Conservation (phyloP, 2,329 filamentous ascomycete species). For the Ascosphaera aggregata region DNA sequence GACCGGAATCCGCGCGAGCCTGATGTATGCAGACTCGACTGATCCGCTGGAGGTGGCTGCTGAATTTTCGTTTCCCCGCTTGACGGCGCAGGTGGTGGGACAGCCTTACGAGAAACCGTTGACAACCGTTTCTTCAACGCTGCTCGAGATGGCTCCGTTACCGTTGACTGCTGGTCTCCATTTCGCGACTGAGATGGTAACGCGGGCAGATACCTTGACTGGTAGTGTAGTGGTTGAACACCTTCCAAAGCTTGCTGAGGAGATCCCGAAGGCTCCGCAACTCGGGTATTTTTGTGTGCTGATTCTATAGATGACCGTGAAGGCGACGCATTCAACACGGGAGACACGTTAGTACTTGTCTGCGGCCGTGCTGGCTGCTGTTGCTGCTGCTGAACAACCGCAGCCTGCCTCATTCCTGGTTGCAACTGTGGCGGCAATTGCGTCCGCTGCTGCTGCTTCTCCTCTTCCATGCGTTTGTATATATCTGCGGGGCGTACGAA, state of each 20-base stretch:
- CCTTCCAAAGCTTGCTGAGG: no score
- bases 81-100: no score
- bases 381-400: not conserved
- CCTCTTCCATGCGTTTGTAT: slow-evolving; percentile 48
- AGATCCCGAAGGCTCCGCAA: slow-evolving; percentile 13
- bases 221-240: no score
- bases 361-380: not conserved
- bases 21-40: slow-evolving; percentile 24
- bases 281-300: slow-evolving; percentile 1
- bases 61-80: no score
- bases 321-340: not conserved
- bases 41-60: slow-evolving; percentile 7
- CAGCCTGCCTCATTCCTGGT: not conserved
- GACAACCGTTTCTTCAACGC: slow-evolving; percentile 2
- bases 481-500: slow-evolving; percentile 57
- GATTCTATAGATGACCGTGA: slow-evolving; percentile 4
- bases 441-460: slow-evolving; percentile 29
- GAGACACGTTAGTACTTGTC: not conserved
- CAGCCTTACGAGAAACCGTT: slow-evolving; percentile 4
- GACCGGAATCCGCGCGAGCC: slow-evolving; percentile 32
- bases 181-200: slow-evolving; percentile 2
- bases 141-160: slow-evolving; percentile 1
- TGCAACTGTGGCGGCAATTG: not conserved
- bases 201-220: no score
- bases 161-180: not conserved